A percentile compares a stretch with the other conserved stretches of the same genome.
Evolutionary conservation across 2,329 filamentous ascomycete genomes (phyloP).

Genomic region (Aphanocladium album): DNA sequence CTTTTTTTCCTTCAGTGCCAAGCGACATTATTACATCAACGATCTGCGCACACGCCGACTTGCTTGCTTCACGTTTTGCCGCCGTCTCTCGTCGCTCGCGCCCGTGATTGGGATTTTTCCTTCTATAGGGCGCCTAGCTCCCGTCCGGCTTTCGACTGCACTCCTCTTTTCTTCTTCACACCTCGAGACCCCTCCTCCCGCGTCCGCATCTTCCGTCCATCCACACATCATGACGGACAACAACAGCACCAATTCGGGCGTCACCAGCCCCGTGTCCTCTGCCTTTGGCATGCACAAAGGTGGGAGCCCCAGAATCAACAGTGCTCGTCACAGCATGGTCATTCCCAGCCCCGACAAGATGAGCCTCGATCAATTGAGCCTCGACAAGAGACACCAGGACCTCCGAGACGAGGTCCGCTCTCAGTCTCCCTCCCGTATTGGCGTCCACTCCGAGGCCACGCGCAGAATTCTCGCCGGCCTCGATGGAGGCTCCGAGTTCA

Average conservation of each 20-base stretch:
- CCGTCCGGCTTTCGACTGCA: background rate
- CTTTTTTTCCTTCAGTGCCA: background rate
- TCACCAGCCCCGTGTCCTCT: slow-evolving; percentile 11
- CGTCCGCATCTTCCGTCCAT: background rate
- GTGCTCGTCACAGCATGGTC: slow-evolving; percentile 5
- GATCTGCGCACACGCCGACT: background rate
- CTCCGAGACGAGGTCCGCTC: slow-evolving; percentile 8
- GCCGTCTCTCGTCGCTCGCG: background rate
- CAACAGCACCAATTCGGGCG: slow-evolving; percentile 3
- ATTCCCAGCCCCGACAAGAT: background rate
- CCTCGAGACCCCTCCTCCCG: background rate
- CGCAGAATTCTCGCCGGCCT: slow-evolving; percentile 12
- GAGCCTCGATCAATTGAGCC: slow-evolving; percentile 12
- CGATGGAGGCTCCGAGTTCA: slow-evolving; percentile 10
- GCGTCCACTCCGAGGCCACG: slow-evolving; percentile 13
- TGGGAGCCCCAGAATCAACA: background rate
- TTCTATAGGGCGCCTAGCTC: background rate
- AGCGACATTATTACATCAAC: slow-evolving; percentile 11
- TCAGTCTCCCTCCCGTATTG: background rate
- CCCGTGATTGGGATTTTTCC: background rate
- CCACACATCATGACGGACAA: slow-evolving; percentile 6
- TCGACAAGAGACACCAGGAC: slow-evolving; percentile 9
- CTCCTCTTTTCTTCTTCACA: background rate
- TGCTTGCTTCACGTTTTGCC: background rate
- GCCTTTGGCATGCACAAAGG: slow-evolving; percentile 14